These are phyloP conservation scores for Abortiporus biennis DNA, from an alignment of 1,284 basidiomycete genomes.

Conservation along the genomic window DNA sequence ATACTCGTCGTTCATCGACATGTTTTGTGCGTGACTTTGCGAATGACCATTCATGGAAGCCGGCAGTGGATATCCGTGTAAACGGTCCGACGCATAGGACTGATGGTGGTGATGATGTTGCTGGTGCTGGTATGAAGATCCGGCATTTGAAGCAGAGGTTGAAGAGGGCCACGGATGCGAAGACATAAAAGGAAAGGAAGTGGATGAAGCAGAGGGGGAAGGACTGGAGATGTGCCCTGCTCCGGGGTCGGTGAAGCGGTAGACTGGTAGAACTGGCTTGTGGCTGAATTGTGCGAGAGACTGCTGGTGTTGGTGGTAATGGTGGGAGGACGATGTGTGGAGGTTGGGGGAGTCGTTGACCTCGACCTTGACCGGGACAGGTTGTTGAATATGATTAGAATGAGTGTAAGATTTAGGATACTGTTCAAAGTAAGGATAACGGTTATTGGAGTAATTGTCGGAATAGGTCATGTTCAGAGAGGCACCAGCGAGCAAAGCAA, in stretches of 20 bases:
- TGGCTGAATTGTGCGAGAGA: constrained; percentile 12
- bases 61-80: constrained; percentile 17
- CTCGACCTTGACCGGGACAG: constrained; percentile 18
- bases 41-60: constrained; percentile 17
- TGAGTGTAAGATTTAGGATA: constrained; percentile 17
- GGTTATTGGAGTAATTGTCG: constrained; percentile 14
- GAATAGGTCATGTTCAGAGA: constrained; percentile 19
- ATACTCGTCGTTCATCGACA: constrained; percentile 27
- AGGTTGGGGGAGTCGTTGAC: constrained; percentile 18
- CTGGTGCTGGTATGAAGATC: constrained; percentile 16
- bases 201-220: constrained; percentile 17
- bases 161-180: constrained; percentile 17
- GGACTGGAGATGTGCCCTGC: constrained; percentile 19
- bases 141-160: constrained; percentile 15
- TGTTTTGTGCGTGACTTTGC: constrained; percentile 16
- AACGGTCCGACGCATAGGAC: constrained; percentile 19
- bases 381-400: constrained; percentile 12
- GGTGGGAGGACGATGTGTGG: constrained; percentile 12
- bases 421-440: constrained; percentile 18
- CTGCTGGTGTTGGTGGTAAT: constrained; percentile 17
- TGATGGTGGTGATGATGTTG: constrained; percentile 15
- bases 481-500: neutral
- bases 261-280: constrained; percentile 12
- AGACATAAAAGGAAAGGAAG: constrained; percentile 29
- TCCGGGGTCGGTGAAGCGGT: constrained; percentile 21